phyloP scores from a whole-genome alignment of 2,329 filamentous ascomycete species.

The Penicillium hordei region DNA sequence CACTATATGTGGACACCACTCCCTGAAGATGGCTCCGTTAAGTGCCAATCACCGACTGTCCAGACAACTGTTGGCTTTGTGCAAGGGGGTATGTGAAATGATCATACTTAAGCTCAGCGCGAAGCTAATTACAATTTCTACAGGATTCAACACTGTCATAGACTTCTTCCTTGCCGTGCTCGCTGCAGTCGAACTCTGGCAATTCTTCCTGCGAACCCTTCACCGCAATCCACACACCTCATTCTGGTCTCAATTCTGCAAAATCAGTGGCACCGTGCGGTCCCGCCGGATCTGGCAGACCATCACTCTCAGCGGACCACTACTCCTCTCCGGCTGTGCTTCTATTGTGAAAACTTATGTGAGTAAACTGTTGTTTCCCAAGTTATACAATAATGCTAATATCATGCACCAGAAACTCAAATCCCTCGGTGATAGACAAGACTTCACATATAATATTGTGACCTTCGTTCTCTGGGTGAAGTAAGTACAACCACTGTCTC shows the following conservation, averaged over 20 bases:
- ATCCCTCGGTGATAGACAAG: constrained; percentile 33
- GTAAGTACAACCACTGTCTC: constrained; percentile 21
- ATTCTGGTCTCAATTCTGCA: constrained; percentile 31
- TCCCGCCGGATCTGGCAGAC: constrained; percentile 40
- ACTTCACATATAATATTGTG: constrained; percentile 41
- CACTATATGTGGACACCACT: constrained; percentile 42
- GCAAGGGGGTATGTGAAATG: constrained; percentile 30
- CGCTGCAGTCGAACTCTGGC: constrained; percentile 38
- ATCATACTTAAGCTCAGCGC: too few species aligned
- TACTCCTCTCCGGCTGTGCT: constrained; percentile 37
- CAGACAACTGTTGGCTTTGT: constrained; percentile 40
- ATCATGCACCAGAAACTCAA: constrained; percentile 30
- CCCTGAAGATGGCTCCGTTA: constrained; percentile 35
- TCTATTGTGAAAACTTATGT: constrained; percentile 42
- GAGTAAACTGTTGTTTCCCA: not conserved
- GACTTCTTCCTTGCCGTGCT: constrained; percentile 35
- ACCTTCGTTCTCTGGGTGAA: constrained; percentile 40
- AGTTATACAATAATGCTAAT: not conserved
- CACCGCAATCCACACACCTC: constrained; percentile 26
- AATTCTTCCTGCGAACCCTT: constrained; percentile 34
- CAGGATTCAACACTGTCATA: constrained; percentile 37
- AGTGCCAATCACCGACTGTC: constrained; percentile 34
- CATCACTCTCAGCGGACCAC: constrained; percentile 33
- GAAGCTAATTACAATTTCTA: not conserved
- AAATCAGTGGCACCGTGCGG: constrained; percentile 31